These are phyloP conservation scores for Clavariopsis aquatica DNA, from an alignment of 495 filamentous ascomycete species.

Conservation along the genomic window DNA sequence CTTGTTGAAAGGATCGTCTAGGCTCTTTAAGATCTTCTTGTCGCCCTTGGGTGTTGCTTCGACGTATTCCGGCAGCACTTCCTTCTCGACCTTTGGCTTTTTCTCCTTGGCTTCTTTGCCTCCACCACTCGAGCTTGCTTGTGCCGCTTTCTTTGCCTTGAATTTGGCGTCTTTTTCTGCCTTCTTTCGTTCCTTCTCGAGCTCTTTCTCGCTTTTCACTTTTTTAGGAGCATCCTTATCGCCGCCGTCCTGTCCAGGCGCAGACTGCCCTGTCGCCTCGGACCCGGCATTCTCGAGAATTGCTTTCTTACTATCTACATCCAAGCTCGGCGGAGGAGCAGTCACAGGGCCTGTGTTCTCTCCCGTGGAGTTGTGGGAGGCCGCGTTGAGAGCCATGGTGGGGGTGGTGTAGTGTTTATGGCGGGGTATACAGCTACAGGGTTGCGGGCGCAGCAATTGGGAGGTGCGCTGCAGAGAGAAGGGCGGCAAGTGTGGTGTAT, in stretches of 20 bases:
- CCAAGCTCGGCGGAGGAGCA: constrained; percentile 29
- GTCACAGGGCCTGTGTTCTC: constrained; percentile 40
- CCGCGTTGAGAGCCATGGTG: constrained; percentile 40
- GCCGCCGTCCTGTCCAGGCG: constrained; percentile 45
- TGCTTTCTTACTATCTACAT: constrained; percentile 35
- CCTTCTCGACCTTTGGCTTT: constrained; percentile 49
- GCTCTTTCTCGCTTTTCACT: constrained; percentile 48
- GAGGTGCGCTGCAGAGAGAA: neutral
- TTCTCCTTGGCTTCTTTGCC: constrained; percentile 49
- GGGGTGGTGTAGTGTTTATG: constrained; percentile 10
- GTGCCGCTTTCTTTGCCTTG: constrained; percentile 59
- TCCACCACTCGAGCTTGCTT: constrained; percentile 39
- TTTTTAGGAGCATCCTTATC: constrained; percentile 45
- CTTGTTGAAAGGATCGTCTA: constrained; percentile 49
- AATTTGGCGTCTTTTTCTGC: constrained; percentile 64
- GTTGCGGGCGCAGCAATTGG: neutral
- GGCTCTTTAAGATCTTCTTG: constrained; percentile 48
- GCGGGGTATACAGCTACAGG: neutral
- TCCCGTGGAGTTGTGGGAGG: constrained; percentile 40
- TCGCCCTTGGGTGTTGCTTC: constrained; percentile 47
- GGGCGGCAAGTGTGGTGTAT: neutral
- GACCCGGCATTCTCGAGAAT: constrained; percentile 39
- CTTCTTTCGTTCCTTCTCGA: constrained; percentile 61
- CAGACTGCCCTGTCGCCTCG: constrained; percentile 45
- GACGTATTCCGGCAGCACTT: constrained; percentile 43